Conservation (phyloP, 2,329 filamentous ascomycete genomes). For the Monosporascus sp. region DNA sequence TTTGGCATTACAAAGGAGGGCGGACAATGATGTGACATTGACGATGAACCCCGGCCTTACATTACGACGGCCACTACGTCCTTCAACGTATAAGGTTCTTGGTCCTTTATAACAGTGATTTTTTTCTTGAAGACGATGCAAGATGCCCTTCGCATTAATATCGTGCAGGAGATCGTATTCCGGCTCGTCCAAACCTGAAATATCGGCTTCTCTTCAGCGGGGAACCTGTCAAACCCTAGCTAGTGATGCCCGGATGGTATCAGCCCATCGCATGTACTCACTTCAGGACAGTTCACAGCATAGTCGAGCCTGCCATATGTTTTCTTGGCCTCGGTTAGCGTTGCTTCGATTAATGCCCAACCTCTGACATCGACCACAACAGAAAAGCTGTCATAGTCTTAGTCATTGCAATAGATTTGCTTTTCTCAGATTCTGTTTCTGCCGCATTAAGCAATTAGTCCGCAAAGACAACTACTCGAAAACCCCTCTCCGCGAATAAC, state of each 20-base stretch:
- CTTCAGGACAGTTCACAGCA: conserved; percentile 4
- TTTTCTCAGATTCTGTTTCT: conserved; percentile 4
- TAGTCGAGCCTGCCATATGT: conserved; percentile 3
- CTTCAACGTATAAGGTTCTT: conserved; percentile 10
- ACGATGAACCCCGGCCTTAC: conserved; percentile 12
- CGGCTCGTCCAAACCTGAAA: conserved; percentile 4
- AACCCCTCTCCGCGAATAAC: conserved; percentile 12
- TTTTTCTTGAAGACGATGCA: conserved; percentile 15
- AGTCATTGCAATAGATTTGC: conserved; percentile 6
- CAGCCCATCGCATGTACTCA: not conserved
- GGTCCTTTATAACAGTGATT: conserved; percentile 12
- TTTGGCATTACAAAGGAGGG: not conserved
- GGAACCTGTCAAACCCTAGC: not conserved
- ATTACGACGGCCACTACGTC: conserved; percentile 9
- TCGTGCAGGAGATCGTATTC: conserved; percentile 14
- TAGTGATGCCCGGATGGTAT: not conserved
- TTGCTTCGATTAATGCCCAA: conserved; percentile 4
- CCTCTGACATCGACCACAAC: conserved; percentile 12
- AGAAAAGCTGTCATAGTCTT: conserved; percentile 5
- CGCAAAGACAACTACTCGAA: conserved; percentile 10
- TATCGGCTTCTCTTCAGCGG: conserved; percentile 1
- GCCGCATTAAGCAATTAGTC: conserved; percentile 7
- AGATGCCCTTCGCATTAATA: conserved; percentile 12
- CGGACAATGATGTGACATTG: conserved; percentile 12
- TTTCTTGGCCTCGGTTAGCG: conserved; percentile 2